These are phyloP conservation scores for Globisporangium takayamanum DNA, from an alignment of 352 stramenopile species.

Conservation along the genomic window DNA sequence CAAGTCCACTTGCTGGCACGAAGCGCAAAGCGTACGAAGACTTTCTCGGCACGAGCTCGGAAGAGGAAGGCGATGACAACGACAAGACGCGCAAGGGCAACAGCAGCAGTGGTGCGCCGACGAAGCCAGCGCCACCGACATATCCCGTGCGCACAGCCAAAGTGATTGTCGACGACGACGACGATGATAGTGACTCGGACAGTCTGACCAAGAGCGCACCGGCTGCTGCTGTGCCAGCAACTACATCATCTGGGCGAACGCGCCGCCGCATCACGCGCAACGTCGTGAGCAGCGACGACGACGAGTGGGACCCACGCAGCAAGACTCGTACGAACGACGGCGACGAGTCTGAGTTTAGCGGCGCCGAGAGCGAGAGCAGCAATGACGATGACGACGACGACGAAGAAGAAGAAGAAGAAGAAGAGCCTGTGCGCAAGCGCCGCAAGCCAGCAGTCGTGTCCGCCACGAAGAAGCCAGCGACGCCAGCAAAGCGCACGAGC, in stretches of 20 bases:
- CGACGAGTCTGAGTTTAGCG: constrained; percentile 52
- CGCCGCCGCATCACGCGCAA: constrained; percentile 21
- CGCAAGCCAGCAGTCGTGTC: constrained; percentile 12
- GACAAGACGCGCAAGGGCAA: constrained; percentile 23
- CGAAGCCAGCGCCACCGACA: background rate
- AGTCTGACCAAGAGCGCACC: background rate
- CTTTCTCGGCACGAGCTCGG: constrained; percentile 61
- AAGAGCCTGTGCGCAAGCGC: constrained; percentile 37
- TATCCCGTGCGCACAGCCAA: constrained; percentile 17
- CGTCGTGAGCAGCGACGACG: constrained; percentile 40
- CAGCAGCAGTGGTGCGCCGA: background rate
- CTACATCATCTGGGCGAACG: constrained; percentile 10
- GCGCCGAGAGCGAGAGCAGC: constrained; percentile 35
- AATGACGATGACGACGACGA: constrained; percentile 46
- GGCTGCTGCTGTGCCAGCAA: background rate
- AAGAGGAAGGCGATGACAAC: constrained; percentile 34
- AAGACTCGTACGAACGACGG: constrained; percentile 34
- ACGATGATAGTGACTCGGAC: constrained; percentile 75
- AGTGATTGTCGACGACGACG: constrained; percentile 71
- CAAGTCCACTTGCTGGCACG: background rate
- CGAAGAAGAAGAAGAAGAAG: constrained; percentile 32
- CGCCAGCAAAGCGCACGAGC: constrained; percentile 18
- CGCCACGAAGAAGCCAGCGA: constrained; percentile 17
- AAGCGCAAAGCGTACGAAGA: constrained; percentile 71
- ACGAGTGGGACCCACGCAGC: constrained; percentile 37